A percentile compares a stretch with the other conserved stretches of the same genome.
Conservation (phyloP, 2,329 filamentous ascomycete genomes). For the Colletotrichum falcatum region DNA sequence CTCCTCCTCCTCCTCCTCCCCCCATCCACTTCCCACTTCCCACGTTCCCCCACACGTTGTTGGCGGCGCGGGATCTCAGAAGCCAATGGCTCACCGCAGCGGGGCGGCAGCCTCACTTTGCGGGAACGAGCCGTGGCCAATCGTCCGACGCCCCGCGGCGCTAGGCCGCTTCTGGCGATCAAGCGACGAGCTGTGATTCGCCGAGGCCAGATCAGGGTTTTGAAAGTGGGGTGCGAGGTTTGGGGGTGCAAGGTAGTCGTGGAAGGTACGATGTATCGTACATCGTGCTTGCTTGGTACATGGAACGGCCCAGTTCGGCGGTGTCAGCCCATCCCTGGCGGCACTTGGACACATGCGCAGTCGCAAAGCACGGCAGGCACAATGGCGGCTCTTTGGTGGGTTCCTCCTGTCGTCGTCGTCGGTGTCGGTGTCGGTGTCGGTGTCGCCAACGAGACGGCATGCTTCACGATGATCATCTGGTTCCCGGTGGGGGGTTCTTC, state of each 20-base stretch:
- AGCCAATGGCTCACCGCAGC: slow-evolving; percentile 28
- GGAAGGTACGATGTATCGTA: too few species aligned
- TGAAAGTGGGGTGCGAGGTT: slow-evolving; percentile 6
- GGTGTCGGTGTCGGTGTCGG: background rate
- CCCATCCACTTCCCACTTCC: background rate
- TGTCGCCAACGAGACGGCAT: background rate
- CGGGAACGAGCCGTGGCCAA: slow-evolving; percentile 34
- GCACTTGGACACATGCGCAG: background rate
- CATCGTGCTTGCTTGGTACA: background rate
- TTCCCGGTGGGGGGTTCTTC: background rate
- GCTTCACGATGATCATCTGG: background rate
- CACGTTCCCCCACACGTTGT: slow-evolving; percentile 5
- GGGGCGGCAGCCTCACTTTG: slow-evolving; percentile 41
- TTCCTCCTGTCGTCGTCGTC: background rate
- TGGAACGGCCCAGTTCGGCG: background rate
- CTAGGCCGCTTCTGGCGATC: slow-evolving; percentile 11
- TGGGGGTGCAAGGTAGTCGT: background rate
- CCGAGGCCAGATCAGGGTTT: background rate
- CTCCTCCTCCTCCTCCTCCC: too few species aligned
- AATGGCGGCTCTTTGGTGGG: background rate
- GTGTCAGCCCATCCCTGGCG: background rate
- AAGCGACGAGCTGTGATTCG: slow-evolving; percentile 4
- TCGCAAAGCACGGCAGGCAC: too few species aligned
- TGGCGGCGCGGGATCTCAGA: background rate
- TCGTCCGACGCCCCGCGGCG: slow-evolving; percentile 23